These are phyloP conservation scores for Podospora pseudoanserina DNA, from an alignment of 495 filamentous ascomycete species.

Conservation along the genomic window DNA sequence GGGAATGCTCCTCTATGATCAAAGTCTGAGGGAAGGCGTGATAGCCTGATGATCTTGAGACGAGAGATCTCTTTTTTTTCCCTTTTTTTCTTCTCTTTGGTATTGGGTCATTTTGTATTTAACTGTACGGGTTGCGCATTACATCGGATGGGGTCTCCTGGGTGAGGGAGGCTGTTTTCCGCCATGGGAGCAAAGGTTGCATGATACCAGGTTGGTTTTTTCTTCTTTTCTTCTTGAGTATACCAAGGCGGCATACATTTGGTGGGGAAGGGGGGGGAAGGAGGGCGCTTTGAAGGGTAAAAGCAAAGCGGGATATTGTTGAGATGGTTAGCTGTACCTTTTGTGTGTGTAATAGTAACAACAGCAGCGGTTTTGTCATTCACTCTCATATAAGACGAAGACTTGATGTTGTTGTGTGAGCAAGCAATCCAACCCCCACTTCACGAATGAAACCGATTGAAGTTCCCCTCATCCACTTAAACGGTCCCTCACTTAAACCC, in stretches of 20 bases:
- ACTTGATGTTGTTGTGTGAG: neutral
- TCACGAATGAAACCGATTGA: neutral
- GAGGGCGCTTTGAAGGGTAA: neutral
- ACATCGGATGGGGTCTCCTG: neutral
- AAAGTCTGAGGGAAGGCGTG: neutral
- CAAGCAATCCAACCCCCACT: neutral
- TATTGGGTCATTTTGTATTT: neutral
- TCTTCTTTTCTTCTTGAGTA: neutral
- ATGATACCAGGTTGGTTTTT: conserved; percentile 2
- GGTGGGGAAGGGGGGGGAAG: neutral
- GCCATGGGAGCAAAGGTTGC: neutral
- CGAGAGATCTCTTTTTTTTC: conserved; percentile 1
- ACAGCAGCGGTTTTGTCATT: neutral
- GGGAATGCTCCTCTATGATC: conserved; percentile 36
- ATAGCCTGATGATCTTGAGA: neutral
- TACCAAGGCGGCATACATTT: too few species aligned
- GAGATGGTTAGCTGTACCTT: neutral
- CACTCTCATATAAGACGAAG: neutral
- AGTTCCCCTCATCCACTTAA: neutral
- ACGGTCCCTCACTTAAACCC: neutral
- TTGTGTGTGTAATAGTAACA: neutral
- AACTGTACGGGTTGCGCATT: neutral
- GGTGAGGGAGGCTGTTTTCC: neutral
- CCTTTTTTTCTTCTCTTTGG: neutral
- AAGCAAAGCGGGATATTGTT: neutral